A percentile compares a stretch with the other conserved stretches of the same genome.
Evolutionary conservation across 768 basidiomycete genomes (phyloP).

Genomic region (Calvatia gigantea): DNA sequence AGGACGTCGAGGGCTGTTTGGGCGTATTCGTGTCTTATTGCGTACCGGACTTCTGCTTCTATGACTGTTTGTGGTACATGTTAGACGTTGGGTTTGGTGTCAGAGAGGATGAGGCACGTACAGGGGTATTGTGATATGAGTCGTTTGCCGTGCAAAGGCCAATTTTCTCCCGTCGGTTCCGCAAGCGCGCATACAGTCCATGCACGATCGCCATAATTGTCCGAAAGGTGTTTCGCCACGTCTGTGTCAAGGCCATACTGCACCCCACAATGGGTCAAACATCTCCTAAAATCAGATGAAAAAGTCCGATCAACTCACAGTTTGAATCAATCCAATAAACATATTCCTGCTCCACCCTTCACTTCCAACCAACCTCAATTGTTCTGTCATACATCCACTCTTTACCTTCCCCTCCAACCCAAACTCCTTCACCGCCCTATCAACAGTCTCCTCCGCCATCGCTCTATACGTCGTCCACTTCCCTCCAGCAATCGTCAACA

Average conservation of each 20-base stretch:
- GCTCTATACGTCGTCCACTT: slow-evolving; percentile 99
- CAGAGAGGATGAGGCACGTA: slow-evolving; percentile 29
- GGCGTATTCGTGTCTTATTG: slow-evolving; percentile 87
- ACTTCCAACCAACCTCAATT: slow-evolving; percentile 81
- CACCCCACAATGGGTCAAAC: not conserved
- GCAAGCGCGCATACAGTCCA: slow-evolving; percentile 90
- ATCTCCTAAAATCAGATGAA: no score
- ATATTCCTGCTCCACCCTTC: slow-evolving; percentile 95
- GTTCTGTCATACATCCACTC: slow-evolving; percentile 74
- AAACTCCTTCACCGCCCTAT: slow-evolving; percentile 80
- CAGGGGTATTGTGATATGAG: slow-evolving; percentile 75
- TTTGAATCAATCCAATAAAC: slow-evolving; percentile 94
- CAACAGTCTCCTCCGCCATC: slow-evolving; percentile 95
- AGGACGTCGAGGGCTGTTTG: slow-evolving; percentile 91
- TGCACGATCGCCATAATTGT: slow-evolving; percentile 93
- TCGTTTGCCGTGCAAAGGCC: slow-evolving; percentile 85
- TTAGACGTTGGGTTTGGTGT: no score
- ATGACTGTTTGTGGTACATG: no score
- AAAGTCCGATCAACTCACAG: slow-evolving; percentile 34
- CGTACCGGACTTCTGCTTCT: slow-evolving; percentile 91
- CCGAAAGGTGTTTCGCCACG: slow-evolving; percentile 90
- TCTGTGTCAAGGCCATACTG: slow-evolving; percentile 90
- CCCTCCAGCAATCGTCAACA: slow-evolving; percentile 83
- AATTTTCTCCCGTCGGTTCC: slow-evolving; percentile 67
- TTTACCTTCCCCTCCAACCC: slow-evolving; percentile 52